Percentiles rank a stretch among this genome's conserved stretches.
phyloP scores from a whole-genome alignment of 352 stramenopile species.

The Phytophthora idaei region DNA sequence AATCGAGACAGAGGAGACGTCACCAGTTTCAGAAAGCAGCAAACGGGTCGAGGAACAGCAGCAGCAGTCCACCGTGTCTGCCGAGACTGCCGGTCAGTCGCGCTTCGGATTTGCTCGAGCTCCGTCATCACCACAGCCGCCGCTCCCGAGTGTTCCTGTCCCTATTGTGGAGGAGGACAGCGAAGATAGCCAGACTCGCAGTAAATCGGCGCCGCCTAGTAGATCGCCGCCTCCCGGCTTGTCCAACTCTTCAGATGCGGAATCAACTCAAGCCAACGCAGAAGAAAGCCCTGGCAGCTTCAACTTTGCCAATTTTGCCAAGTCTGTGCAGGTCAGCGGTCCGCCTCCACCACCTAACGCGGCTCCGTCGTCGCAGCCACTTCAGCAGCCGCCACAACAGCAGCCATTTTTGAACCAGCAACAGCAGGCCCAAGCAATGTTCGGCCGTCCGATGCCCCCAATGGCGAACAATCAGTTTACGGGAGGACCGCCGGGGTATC shows the following conservation, averaged over 20 bases:
- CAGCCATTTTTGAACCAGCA: slow-evolving; percentile 36
- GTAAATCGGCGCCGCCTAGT: slow-evolving; percentile 20
- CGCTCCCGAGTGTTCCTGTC: slow-evolving; percentile 10
- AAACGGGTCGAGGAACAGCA: slow-evolving; percentile 22
- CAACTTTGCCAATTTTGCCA: slow-evolving; percentile 57
- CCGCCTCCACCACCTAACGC: slow-evolving; percentile 24
- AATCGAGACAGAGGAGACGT: slow-evolving; percentile 6
- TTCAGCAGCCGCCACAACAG: slow-evolving; percentile 25
- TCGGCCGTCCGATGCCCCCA: slow-evolving; percentile 27
- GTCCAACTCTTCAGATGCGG: slow-evolving; percentile 12
- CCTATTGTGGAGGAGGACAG: slow-evolving; percentile 1
- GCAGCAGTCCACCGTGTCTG: neutral
- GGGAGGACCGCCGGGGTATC: slow-evolving; percentile 25
- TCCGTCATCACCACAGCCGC: slow-evolving; percentile 16
- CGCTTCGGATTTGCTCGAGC: slow-evolving; percentile 66
- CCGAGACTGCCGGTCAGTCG: slow-evolving; percentile 31
- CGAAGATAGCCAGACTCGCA: slow-evolving; percentile 20
- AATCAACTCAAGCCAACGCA: slow-evolving; percentile 10
- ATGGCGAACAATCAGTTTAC: slow-evolving; percentile 35
- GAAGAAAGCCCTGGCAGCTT: slow-evolving; percentile 32
- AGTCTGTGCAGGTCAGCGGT: slow-evolving; percentile 39
- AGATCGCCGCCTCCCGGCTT: slow-evolving; percentile 33
- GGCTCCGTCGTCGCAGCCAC: slow-evolving; percentile 20
- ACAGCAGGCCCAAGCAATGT: slow-evolving; percentile 32
- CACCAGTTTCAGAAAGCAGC: slow-evolving; percentile 7